A percentile compares a stretch with the other conserved stretches of the same genome.
Conservation (phyloP, 805 yeast species). For the Ogataea trehaloabstinens region DNA sequence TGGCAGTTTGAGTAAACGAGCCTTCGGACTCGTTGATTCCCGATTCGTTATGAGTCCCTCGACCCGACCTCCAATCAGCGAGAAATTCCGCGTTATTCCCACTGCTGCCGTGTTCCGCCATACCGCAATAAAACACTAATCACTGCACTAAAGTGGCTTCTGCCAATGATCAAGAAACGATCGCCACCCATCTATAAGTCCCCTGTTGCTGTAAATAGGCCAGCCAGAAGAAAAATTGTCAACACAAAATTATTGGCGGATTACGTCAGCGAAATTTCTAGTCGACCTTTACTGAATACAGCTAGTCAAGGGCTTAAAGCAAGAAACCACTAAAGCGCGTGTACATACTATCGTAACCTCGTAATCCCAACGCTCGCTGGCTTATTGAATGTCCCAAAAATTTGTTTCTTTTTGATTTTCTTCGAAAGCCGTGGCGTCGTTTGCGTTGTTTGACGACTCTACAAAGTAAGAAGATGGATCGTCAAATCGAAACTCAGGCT, state of each 20-base stretch:
- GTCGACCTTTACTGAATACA: no score
- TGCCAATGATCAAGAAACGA: no score
- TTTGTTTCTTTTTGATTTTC: constrained; percentile 1
- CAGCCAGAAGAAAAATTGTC: no score
- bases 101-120: constrained; percentile 13
- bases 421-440: background rate
- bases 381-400: background rate
- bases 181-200: no score
- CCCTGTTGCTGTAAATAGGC: no score
- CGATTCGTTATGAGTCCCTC: constrained; percentile 8
- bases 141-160: no score
- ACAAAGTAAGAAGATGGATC: constrained; percentile 8
- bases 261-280: no score
- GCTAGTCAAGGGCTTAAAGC: no score
- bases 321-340: background rate
- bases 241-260: no score
- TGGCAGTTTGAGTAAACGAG: constrained; percentile 19
- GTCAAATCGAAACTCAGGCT: constrained; percentile 11
- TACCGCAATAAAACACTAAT: constrained; percentile 2
- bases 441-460: constrained; percentile 1
- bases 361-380: background rate
- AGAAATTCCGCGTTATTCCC: constrained; percentile 22
- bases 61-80: constrained; percentile 28
- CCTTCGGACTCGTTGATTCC: constrained; percentile 10
- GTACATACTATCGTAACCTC: background rate